Conservation (phyloP, 75 land plant species). For the Sequoiadendron giganteum region DNA sequence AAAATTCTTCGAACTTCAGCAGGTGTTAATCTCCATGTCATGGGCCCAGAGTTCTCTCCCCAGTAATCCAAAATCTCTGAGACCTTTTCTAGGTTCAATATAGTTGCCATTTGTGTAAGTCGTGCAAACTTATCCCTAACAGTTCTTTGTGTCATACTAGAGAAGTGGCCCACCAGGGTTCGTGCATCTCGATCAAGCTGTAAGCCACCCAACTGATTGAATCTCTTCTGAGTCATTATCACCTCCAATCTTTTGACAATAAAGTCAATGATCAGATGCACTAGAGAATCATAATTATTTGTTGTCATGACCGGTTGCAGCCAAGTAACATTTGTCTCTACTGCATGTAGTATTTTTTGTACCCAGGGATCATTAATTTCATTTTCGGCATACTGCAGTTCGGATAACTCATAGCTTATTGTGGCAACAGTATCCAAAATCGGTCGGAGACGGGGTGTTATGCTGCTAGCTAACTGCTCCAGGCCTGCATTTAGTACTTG, state of each 20-base stretch:
- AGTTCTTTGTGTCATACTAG: conserved; percentile 84
- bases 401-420: conserved; percentile 86
- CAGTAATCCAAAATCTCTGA: conserved; percentile 96
- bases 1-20: conserved; percentile 87
- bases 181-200: conserved; percentile 92
- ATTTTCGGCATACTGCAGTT: conserved; percentile 84
- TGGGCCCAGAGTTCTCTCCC: conserved; percentile 99
- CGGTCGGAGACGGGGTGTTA: conserved; percentile 78
- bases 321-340: conserved; percentile 79
- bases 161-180: conserved; percentile 85
- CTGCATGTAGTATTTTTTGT: conserved; percentile 83
- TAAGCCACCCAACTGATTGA: conserved; percentile 92
- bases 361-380: conserved; percentile 96
- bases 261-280: conserved; percentile 87
- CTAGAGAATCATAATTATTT: conserved; percentile 84
- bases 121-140: conserved; percentile 94
- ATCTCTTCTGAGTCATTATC: conserved; percentile 89
- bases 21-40: conserved; percentile 97
- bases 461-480: conserved; percentile 74
- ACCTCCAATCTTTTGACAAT: conserved; percentile 86
- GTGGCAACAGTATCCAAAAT: conserved; percentile 74
- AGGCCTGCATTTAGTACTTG: conserved; percentile 66
- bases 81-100: conserved; percentile 90
- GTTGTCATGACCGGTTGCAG: conserved; percentile 86
- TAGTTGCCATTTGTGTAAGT: conserved; percentile 95